Base-by-base conservation (phyloP, 2,329 filamentous ascomycete genomes). In the Aspergillus ochraceoroseus region DNA sequence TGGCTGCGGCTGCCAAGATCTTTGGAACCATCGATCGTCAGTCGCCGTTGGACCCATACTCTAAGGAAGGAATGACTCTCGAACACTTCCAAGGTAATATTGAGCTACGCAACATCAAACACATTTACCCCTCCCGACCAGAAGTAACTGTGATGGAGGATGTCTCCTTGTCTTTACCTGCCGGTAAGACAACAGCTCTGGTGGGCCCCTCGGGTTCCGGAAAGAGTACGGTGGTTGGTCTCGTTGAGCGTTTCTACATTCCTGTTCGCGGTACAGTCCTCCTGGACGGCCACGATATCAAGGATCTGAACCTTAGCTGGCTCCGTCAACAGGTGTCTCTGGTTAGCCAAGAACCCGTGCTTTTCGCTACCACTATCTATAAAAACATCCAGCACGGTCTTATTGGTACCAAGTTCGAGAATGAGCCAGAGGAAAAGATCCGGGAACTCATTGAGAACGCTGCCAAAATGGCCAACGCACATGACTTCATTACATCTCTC, bases 161-260 rank as follows among this genome's bases (percentile, higher is more conserved):
- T 49, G 85, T 96, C 41, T 85, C 73, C 41, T 76, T 98, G 1
- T 65, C 75, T 1, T 83, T 96, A 25, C 87, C 88, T 1, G 85
- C 89, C 2, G 89, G 90, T 13, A 94, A 95, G 69, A 88, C 85
- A 12, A 95, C 90, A 2, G 92, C 92, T 1, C 71, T 98, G 5
- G 92, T 98, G 4, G 92, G 92, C 43, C 87, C 90, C 0, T 96
- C 90, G 7, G 92, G 90, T 7, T 94, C 85, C 26, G 92, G 92
- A 32, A 98, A 96, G 68, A 90, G 84, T 56, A 96, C 92, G 0
- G 89, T 96, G 47, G 84, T 96, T 18, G 90, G 90, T 8, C 73
- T 98, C 13, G 81, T 96, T 1, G 90, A 96, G 66, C 80, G 92
- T 12, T 96, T 96, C 63, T 98, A 98, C 62, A 80, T 89, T 42